phyloP scores from a whole-genome alignment of 106 monocot genomes.

The Triglochin maritima region DNA sequence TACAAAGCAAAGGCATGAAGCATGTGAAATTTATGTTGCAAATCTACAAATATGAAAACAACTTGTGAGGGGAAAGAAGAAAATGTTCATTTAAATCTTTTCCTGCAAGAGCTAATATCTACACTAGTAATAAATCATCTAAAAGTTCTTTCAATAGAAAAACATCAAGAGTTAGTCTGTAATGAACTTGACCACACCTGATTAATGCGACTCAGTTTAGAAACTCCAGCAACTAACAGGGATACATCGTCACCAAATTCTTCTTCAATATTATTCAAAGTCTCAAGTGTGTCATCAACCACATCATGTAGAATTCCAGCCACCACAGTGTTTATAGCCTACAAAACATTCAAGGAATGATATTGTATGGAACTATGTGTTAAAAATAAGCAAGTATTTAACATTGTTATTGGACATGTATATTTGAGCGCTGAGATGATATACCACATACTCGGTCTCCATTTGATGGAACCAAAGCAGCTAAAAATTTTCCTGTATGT shows the following conservation, averaged over 20 bases:
- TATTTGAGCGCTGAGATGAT: neutral
- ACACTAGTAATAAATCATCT: too few relatives aligned
- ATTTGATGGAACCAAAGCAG: constrained; percentile 78
- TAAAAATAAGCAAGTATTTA: neutral
- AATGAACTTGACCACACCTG: constrained; percentile 32
- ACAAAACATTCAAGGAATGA: constrained; percentile 1
- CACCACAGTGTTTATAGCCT: constrained; percentile 91
- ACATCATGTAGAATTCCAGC: constrained; percentile 99
- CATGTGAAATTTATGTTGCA: too few relatives aligned
- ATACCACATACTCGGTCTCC: constrained; percentile 50
- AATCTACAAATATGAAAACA: too few relatives aligned
- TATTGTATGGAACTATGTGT: constrained; percentile 4
- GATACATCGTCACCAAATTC: constrained; percentile 91
- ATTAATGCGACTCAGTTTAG: constrained; percentile 90
- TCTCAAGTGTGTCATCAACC: constrained; percentile 82
- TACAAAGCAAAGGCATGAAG: too few relatives aligned
- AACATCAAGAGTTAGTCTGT: too few relatives aligned
- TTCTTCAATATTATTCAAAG: constrained; percentile 53
- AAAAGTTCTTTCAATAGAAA: too few relatives aligned
- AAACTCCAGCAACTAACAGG: constrained; percentile 83
- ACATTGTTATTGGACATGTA: neutral
- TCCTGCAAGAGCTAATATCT: too few relatives aligned
- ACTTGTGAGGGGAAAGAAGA: too few relatives aligned
- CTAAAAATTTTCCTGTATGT: constrained; percentile 88
- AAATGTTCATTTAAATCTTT: too few relatives aligned